Evolutionary conservation across 148 eudicot species (phyloP).

Genomic region (Limonium bicolor): DNA sequence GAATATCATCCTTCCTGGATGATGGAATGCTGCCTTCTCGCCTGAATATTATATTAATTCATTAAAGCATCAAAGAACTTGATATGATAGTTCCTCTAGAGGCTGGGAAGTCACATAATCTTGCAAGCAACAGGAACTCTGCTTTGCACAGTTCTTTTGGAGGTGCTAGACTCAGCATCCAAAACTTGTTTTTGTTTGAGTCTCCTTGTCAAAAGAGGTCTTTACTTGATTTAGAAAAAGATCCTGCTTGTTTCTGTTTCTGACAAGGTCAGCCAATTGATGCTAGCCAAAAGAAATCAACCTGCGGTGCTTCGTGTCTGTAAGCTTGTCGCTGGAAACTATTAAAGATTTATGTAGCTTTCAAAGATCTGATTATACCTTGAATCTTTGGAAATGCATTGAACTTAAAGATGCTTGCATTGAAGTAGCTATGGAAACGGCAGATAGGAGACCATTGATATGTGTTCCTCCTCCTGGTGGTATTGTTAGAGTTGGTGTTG

Average conservation of each 20-base stretch:
- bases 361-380: conserved; percentile 16
- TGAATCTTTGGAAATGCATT: conserved; percentile 59
- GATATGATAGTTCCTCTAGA: conserved; percentile 70
- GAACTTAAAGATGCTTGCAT: conserved; percentile 60
- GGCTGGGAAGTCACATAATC: conserved; percentile 16
- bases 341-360: conserved; percentile 15
- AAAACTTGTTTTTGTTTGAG: conserved; percentile 54
- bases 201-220: conserved; percentile 32
- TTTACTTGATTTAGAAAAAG: conserved; percentile 22
- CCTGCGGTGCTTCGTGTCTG: conserved; percentile 55
- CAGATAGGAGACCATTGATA: conserved; percentile 74
- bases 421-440: conserved; percentile 93
- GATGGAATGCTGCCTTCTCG: conserved; percentile 69
- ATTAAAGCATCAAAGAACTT: conserved; percentile 44
- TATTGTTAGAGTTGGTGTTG: conserved; percentile 67
- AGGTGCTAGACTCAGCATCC: conserved; percentile 72
- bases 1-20: conserved; percentile 81
- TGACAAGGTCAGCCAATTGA: conserved; percentile 89
- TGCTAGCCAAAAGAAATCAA: conserved; percentile 80
- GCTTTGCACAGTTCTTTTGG: conserved; percentile 31
- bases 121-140: conserved; percentile 8
- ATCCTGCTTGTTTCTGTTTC: conserved; percentile 92
- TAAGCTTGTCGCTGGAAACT: conserved; percentile 62
- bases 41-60: conserved; percentile 68
- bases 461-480: conserved; percentile 87